Evolutionary conservation across 2,329 filamentous ascomycete species (phyloP), one percentile per base, ranked within the genome.

Genomic region (Hypoxylon sp.): DNA sequence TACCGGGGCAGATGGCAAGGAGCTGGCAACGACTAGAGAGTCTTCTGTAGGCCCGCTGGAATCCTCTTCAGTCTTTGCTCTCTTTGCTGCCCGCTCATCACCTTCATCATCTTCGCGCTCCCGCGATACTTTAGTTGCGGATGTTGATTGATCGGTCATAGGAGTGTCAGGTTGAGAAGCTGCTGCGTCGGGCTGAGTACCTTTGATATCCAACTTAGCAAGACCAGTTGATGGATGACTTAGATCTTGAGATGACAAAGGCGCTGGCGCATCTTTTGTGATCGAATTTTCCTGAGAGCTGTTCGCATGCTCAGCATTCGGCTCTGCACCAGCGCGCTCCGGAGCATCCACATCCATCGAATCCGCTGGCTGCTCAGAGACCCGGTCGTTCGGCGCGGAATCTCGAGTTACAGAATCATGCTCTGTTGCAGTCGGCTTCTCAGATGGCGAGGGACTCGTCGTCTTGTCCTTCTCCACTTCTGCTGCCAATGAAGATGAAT

Each of bases 31-130:
- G 3, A 75, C 72, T 8, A 74, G 55, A 10, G 74, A 76, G 46
- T 78, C 76, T 26, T 56, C 70, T 2, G 70, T 67, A 5, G 63
- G 54, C 29, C 72, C 74, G 29, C 47, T 56, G 0, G 85, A 82
- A 11, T 83, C 83, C 14, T 84, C 83, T n/a, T 92, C 91, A 0
- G 93, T 92, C 81, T 91, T 95, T 39, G 92, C 89, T 26, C 94
- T 90, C 83, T 98, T 98, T 0, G 94, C 88, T 14, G 88, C 88
- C 58, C 91, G 94, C 70, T 93, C 88, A 10, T 84, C 83, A 13
- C 82, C 82, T 0, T 83, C 83, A 70, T 97, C 94, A 3, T 94
- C 90, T 65, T 97, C 94, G 13, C 94, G 90, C 72, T 91, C 91
- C 10, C 93, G 90, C 1, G 93, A 85, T 11, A 91, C 77, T 80